Evolutionary conservation across 1,284 basidiomycete species (phyloP), one percentile per base, ranked within the genome.

Genomic region (Cystobasidium slooffiae): DNA sequence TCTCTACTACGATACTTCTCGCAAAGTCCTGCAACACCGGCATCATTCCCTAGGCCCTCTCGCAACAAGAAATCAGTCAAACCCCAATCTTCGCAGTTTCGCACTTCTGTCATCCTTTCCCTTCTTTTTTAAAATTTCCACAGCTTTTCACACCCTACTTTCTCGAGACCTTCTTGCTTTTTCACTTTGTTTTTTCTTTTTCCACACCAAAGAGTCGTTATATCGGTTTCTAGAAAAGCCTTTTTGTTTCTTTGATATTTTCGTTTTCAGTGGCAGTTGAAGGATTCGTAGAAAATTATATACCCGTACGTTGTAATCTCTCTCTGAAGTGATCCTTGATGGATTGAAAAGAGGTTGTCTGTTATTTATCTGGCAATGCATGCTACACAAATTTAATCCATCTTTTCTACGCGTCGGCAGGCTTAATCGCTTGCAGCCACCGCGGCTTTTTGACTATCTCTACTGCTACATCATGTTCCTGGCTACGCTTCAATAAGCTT

Each of bases 351-450:
- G 31, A 31, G 31, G 31, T 2, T 31, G 31, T 31, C 31, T 31
- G 31, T 31, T 31, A 31, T 5, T 56, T 31, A 22, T 43, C 37
- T 59, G 39, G 56, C 56, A 59, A 59, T 59, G 37, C 56, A 59
- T 59, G 56, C 56, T 59, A 59, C 56, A 59, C 24, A 12, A 37
- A 14, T 14, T 49, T 12, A 49, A 14, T n/a, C 46, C 12, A 12
- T 49, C 14, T n/a, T 49, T n/a, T 12, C 31, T 31, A 31, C 31
- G 31, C 31, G 31, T 31, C 31, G 31, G 31, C 31, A 31, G 2
- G 31, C 31, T 31, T 31, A 31, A 31, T 31, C 31, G 5, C 31
- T 31, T 31, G 31, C 2, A 5, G 31, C 31, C 31, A 5, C 31
- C 31, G 31, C 31, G 31, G 31, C 31, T 31, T 31, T 31, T 31